Evolutionary conservation across 2,329 filamentous ascomycete species (phyloP), one percentile per base, ranked within the genome.

Genomic region (Alternaria triticimaculans): DNA sequence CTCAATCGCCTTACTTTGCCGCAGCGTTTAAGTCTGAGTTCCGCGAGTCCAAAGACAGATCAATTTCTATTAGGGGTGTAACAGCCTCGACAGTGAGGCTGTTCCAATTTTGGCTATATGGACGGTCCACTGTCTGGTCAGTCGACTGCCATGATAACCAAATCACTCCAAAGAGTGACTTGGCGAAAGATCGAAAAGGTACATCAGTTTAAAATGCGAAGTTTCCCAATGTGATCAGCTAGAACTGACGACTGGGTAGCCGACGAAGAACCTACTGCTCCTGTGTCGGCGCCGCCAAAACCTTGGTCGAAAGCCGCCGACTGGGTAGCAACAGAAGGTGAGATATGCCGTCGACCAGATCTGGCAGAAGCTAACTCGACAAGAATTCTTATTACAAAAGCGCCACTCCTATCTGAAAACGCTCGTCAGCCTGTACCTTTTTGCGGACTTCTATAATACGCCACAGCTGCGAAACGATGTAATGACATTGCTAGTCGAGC

Each of bases 11-110:
- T 23, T 46, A 23, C 0, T 46, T 46, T 23, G 44, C 20, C 0
- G 44, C 0, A 0, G 44, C 44, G 2, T 46, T 46, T 1, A 12
- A 23, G 2, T 0, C 0, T 0, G 14, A 3, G 0, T 15, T 46
- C 4, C 14, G 20, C 2, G 44, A 46, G 1, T 14, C 44, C n/a
- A 4, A 15, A 23, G 44, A 46, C 12, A 46, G 2, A 46, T 46
- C 20, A 0, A 44, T 45, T 2, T 6, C 4, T 14, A 6, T 45
- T 23, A 1, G 2, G 12, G 12, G 5, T 45, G 43, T 23, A 14
- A 1, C 18, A 0, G 18, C 20, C 20, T 23, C 43, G 18, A 46
- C 44, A 0, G 25, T 46, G 44, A 46, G 20, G 12, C 20, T 46
- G 3, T 46, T 14, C 1, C 44, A 23, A 12, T 46, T 14, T 15